A percentile compares a stretch with the other conserved stretches of the same genome.
These are phyloP conservation scores for Gossypium australe DNA, from an alignment of 345 rosid genomes.

Conservation along the genomic window DNA sequence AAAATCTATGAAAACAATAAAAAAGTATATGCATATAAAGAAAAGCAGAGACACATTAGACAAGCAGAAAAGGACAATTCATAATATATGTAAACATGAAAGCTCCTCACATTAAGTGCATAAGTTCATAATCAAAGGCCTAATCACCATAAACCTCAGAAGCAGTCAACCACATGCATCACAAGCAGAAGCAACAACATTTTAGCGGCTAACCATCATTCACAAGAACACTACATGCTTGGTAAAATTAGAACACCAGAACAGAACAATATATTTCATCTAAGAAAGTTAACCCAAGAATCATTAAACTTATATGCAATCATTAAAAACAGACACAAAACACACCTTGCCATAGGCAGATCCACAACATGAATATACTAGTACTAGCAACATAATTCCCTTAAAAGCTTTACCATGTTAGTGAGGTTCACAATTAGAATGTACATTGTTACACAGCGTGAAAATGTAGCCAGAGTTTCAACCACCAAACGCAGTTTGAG, in stretches of 20 bases:
- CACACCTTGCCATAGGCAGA: not conserved
- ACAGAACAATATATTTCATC: not conserved
- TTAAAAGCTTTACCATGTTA: conserved; percentile 49
- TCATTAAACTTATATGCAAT: not conserved
- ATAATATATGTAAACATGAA: too few relatives aligned
- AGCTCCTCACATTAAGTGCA: not conserved
- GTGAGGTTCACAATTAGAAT: conserved; percentile 53
- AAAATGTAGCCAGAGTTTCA: conserved; percentile 76
- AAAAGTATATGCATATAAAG: not conserved
- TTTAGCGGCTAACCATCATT: not conserved
- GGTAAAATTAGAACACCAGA: not conserved
- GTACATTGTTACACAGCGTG: conserved; percentile 71
- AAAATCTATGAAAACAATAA: not conserved
- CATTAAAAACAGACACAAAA: conserved; percentile 3
- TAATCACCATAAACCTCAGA: not conserved
- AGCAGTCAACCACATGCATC: not conserved
- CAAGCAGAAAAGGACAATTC: not conserved
- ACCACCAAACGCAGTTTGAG: conserved; percentile 66
- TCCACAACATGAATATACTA: conserved; percentile 1
- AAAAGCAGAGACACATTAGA: not conserved
- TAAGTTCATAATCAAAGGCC: not conserved
- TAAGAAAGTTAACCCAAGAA: conserved; percentile 1
- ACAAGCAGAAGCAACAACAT: not conserved
- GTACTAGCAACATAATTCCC: conserved; percentile 4
- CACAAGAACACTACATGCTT: not conserved